Base-by-base conservation (phyloP, 2,329 filamentous ascomycete species). In the Thermothelomyces thermophilus region DNA sequence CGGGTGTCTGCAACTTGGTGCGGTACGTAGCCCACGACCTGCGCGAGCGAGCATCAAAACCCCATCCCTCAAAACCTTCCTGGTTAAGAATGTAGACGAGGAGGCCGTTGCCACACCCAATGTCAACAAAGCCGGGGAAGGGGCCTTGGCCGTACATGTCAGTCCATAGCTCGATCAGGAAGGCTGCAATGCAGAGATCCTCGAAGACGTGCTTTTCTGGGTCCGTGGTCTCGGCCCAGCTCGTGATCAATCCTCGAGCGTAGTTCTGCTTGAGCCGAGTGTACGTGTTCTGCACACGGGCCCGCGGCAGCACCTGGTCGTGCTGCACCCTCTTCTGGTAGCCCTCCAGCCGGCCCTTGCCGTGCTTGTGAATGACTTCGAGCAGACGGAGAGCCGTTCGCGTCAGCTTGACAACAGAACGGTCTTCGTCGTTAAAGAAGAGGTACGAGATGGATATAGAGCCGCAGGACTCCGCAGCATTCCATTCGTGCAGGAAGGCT, bases 151-250 rank as follows among this genome's bases (percentile, higher is more conserved):
- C 63, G 64, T 97, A 97, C 83, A 95, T 91, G 51, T 85, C 81
- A 11, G 72, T 70, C 93, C 93, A 98, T 2, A 97, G 71, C 70
- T 96, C 90, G 22, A 97, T 87, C 45, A 97, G 72, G 61, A 96
- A 98, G 0, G 91, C 87, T 0, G 91, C 87, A 55, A 98, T 96
- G 3, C 82, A 79, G 17, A 98, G 70, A 63, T 97, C 91, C 64
- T 98, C 93, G 66, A 96, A 97, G 2, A 97, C 89, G 63, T 97
- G 90, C 66, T 97, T 98, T 14, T 74, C 73, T 0, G 90, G 87
- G 63, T 95, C 90, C 0, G 90, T 97, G 45, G 78, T 77, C 70
- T 97, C 93, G 13, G 82, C 83, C 93, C 91, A 98, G 1, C 68
- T 71, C n/a, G 79, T 68, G 13, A 90, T 84, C 11, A 98, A 70